These are phyloP conservation scores for Fusarium sp. DNA, from an alignment of 2,329 filamentous ascomycete genomes.

Conservation along the genomic window DNA sequence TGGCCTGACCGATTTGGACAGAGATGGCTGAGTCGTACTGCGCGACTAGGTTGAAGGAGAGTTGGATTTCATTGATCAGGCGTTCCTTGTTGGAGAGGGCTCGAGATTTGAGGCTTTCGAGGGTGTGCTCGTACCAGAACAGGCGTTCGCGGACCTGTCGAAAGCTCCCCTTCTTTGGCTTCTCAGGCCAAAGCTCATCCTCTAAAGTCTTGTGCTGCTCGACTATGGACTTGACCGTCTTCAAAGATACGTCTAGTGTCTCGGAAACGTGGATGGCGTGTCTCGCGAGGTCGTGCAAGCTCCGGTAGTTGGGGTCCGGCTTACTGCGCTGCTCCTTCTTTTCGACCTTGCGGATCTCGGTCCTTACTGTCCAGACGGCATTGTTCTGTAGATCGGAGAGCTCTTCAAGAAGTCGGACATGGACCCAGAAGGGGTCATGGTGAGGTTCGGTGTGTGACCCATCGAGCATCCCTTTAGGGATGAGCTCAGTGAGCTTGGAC, in stretches of 20 bases:
- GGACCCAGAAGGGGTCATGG: conserved; percentile 31
- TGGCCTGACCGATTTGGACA: conserved; percentile 53
- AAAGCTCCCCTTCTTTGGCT: neutral
- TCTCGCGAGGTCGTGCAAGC: conserved; percentile 55
- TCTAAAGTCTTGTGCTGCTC: conserved; percentile 45
- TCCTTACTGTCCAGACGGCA: conserved; percentile 55
- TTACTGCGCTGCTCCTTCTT: conserved; percentile 23
- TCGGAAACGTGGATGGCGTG: conserved; percentile 60
- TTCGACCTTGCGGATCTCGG: conserved; percentile 51
- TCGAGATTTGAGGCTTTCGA: conserved; percentile 51
- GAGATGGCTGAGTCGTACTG: conserved; percentile 54
- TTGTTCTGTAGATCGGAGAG: conserved; percentile 7
- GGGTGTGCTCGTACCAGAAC: conserved; percentile 47
- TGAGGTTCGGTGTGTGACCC: neutral
- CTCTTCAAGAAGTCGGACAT: conserved; percentile 3
- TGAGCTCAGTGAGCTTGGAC: neutral
- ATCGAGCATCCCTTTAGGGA: neutral
- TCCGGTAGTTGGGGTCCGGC: conserved; percentile 49
- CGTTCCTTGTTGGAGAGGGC: conserved; percentile 55
- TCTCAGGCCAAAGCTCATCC: neutral
- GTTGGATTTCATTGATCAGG: conserved; percentile 66
- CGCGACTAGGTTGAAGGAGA: conserved; percentile 59
- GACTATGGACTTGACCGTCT: conserved; percentile 49
- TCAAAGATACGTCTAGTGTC: conserved; percentile 51
- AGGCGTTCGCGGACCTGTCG: conserved; percentile 48